Base-by-base conservation (phyloP, 495 filamentous ascomycete genomes). In the Parachaetomium inaequale region DNA sequence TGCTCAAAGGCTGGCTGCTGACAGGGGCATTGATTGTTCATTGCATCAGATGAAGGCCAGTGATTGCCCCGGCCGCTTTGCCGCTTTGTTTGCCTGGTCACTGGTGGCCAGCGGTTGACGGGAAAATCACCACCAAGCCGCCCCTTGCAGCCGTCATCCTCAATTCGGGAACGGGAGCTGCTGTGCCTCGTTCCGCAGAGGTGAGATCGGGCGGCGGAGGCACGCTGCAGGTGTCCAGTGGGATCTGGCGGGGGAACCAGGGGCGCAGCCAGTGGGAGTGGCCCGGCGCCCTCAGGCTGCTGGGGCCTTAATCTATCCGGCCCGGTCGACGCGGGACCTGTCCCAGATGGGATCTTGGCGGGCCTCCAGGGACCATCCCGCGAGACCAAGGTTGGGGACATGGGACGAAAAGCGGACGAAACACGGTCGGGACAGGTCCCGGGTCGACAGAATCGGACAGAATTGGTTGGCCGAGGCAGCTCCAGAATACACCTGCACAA, bases 151-250 rank as follows among this genome's bases (percentile, higher is more conserved):
- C 46, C 17, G 54, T 31, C 55, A 46, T 36, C n/a, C n/a, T n/a
- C 50, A 53, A 64, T 53, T 45, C 58, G 21, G 19, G 46, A 51
- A 26, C 61, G 53, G 52, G 46, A 25, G 43, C 8, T 12, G 50
- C 50, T 59, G 57, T 52, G 57, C 43, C 52, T 45, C 32, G 57
- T 64, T 64, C 55, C 55, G 62, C 50, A 59, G 47, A 42, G 54
- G 28, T 53, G 49, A 47, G 61, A 25, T 36, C 26, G 52, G 52
- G n/a, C 14, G 43, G 32, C n/a, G 32, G 42, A 28, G 36, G 34
- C 45, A 26, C 5, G 36, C 8, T 2, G 47, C 47, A 29, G 47
- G 12, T 51, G 25, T 19, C 47, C 47, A 51, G 26, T 51, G 23
- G 45, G 45, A 49, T 2, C 45, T 23, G 45, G 45, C 26, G 45